These are phyloP conservation scores for Nakazawaea peltata DNA, from an alignment of 805 yeast species.

Conservation along the genomic window DNA sequence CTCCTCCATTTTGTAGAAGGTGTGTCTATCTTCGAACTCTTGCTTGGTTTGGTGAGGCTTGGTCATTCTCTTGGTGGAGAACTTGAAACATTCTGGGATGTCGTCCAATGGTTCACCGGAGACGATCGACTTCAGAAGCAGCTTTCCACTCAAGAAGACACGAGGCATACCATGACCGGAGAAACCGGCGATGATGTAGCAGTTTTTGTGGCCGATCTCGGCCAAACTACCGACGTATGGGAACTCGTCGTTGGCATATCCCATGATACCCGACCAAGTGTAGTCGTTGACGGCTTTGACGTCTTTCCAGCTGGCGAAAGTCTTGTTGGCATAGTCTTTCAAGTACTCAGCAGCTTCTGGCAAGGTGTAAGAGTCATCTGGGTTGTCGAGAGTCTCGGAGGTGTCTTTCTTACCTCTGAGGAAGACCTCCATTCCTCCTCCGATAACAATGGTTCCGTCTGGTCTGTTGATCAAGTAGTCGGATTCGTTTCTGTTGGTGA, in stretches of 20 bases:
- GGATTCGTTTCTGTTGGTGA: constrained; percentile 12
- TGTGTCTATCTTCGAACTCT: constrained; percentile 4
- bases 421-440: constrained; percentile 17
- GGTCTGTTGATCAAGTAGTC: constrained; percentile 27
- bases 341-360: constrained; percentile 10
- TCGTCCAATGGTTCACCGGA: constrained; percentile 8
- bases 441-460: constrained; percentile 30
- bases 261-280: constrained; percentile 15
- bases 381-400: constrained; percentile 1
- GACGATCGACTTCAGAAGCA: constrained; percentile 10
- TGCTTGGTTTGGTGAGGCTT: constrained; percentile 4
- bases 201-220: constrained; percentile 5
- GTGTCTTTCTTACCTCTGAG: constrained; percentile 3
- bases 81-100: constrained; percentile 11
- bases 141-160: constrained; percentile 11
- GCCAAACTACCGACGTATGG: constrained; percentile 12
- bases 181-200: constrained; percentile 13
- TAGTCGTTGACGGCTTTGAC: constrained; percentile 5
- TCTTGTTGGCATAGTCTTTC: constrained; percentile 8
- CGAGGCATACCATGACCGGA: constrained; percentile 15
- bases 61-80: constrained; percentile 10
- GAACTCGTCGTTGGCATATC: constrained; percentile 12
- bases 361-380: constrained; percentile 10
- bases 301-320: constrained; percentile 9
- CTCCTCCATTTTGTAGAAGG: neutral